Evolutionary conservation across 495 filamentous ascomycete genomes (phyloP).

Genomic region (Aspergillus sparsus): DNA sequence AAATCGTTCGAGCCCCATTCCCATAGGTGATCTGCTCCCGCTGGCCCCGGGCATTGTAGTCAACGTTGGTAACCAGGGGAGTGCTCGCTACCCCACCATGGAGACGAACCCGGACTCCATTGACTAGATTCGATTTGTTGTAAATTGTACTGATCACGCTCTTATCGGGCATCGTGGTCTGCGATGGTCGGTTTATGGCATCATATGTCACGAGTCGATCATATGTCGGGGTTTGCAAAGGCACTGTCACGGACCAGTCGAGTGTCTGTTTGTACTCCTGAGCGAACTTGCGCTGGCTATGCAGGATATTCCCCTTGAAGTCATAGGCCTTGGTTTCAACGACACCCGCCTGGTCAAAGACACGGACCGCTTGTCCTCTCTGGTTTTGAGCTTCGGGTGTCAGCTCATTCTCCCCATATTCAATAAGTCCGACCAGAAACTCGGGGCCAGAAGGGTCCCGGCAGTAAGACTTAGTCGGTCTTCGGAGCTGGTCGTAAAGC

Average conservation of each 20-base stretch:
- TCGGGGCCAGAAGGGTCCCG: too few relatives aligned
- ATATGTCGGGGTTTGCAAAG: too few relatives aligned
- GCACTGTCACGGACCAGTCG: too few relatives aligned
- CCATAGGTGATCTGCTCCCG: neutral
- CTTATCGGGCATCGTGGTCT: neutral
- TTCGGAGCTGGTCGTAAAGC: constrained; percentile 5
- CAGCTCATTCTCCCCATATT: too few relatives aligned
- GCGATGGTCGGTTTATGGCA: neutral
- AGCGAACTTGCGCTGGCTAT: too few relatives aligned
- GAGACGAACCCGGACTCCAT: neutral
- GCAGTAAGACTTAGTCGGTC: neutral
- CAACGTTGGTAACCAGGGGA: neutral
- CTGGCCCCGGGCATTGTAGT: neutral
- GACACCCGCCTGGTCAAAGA: too few relatives aligned
- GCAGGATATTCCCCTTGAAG: too few relatives aligned
- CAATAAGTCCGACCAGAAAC: too few relatives aligned
- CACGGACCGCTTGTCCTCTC: too few relatives aligned
- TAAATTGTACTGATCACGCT: neutral
- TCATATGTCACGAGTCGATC: neutral
- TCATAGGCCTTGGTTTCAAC: too few relatives aligned
- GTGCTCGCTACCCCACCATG: neutral
- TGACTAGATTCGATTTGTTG: neutral
- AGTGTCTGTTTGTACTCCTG: too few relatives aligned
- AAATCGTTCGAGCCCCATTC: neutral
- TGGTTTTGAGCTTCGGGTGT: too few relatives aligned